phyloP scores from a whole-genome alignment of 2,329 filamentous ascomycete species.

The Atkinsonella hypoxylon region DNA sequence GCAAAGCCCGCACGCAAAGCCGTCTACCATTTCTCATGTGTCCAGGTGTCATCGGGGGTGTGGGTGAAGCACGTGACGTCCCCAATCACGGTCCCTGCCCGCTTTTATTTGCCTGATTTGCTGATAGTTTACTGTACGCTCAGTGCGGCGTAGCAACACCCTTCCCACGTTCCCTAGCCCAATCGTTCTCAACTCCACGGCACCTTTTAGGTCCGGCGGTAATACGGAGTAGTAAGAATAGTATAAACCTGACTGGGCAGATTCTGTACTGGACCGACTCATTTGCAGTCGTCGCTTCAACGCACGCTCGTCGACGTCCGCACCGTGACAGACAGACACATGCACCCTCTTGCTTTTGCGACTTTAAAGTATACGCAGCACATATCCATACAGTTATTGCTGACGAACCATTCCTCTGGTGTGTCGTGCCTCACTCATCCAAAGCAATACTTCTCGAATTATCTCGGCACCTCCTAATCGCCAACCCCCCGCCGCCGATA shows the following conservation, averaged over 20 bases:
- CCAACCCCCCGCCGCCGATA: not conserved
- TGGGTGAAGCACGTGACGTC: not conserved
- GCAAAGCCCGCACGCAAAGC: no score
- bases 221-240: not conserved
- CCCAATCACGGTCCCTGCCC: not conserved
- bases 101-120: not conserved
- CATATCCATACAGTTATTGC: not conserved
- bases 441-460: not conserved
- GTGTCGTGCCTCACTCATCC: not conserved
- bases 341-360: not conserved
- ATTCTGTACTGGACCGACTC: not conserved
- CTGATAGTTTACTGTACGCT: not conserved
- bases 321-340: constrained; percentile 3
- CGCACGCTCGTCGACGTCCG: not conserved
- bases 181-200: not conserved
- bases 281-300: not conserved
- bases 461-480: constrained; percentile 1
- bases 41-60: not conserved
- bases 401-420: not conserved
- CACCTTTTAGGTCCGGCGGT: not conserved
- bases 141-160: not conserved
- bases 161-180: not conserved
- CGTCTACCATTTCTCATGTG: no score
- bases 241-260: not conserved
- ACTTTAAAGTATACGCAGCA: not conserved